phyloP scores from a whole-genome alignment of 192 early-diverging fungal species.

The Coemansia sp. region DNA sequence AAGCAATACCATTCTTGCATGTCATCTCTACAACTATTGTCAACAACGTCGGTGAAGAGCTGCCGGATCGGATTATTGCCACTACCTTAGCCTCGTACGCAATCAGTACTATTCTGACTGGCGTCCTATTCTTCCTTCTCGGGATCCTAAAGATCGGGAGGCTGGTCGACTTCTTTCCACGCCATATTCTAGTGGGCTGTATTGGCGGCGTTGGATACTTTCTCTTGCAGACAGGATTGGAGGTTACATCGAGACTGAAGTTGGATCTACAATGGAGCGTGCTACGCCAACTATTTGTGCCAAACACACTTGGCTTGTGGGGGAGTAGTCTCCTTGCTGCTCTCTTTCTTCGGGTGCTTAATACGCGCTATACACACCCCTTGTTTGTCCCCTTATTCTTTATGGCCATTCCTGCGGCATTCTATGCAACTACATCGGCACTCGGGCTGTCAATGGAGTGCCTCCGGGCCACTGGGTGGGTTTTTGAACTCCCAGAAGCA shows the following conservation, averaged over 20 bases:
- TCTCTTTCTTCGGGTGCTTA: conserved; percentile 71
- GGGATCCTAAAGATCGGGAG: conserved; percentile 80
- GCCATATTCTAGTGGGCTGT: conserved; percentile 94
- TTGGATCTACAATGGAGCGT: conserved; percentile 63
- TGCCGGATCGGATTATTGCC: conserved; percentile 73
- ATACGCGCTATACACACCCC: conserved; percentile 67
- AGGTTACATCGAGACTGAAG: conserved; percentile 74
- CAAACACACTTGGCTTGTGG: conserved; percentile 77
- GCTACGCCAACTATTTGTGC: conserved; percentile 67
- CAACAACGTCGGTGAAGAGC: conserved; percentile 57
- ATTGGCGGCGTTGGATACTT: conserved; percentile 97
- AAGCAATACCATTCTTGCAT: conserved; percentile 90
- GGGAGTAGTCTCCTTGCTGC: conserved; percentile 67
- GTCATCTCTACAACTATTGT: conserved; percentile 76
- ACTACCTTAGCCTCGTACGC: conserved; percentile 91
- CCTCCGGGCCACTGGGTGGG: conserved; percentile 77
- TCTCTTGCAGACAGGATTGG: conserved; percentile 86
- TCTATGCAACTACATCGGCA: conserved; percentile 67
- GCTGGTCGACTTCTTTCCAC: conserved; percentile 80
- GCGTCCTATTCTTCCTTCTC: conserved; percentile 79
- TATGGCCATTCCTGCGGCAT: conserved; percentile 73
- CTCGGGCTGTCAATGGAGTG: conserved; percentile 63
- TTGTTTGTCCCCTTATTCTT: conserved; percentile 92
- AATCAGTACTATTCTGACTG: conserved; percentile 86
- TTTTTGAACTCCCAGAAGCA: conserved; percentile 75